Conservation (phyloP, 1,284 basidiomycete genomes). For the Laetiporus sulphureus region DNA sequence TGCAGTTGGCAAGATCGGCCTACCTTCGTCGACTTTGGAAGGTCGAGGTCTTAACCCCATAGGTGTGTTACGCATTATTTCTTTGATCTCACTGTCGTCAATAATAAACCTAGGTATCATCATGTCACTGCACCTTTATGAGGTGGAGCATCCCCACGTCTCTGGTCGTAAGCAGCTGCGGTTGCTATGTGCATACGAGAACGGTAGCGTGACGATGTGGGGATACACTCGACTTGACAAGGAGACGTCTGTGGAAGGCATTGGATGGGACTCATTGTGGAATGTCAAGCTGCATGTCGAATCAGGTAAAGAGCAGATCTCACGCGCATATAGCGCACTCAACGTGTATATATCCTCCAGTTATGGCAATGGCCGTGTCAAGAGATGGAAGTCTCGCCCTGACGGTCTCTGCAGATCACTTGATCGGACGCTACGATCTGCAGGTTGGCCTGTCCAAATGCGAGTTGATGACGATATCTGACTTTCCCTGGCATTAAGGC, state of each 20-base stretch:
- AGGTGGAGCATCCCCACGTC: conserved; percentile 23
- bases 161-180: conserved; percentile 37
- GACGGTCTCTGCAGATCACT: conserved; percentile 80
- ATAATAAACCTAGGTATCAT: conserved; percentile 57
- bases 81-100: neutral
- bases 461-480: neutral
- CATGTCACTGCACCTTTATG: conserved; percentile 75
- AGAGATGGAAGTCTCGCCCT: conserved; percentile 54
- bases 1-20: conserved; percentile 56
- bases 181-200: conserved; percentile 74
- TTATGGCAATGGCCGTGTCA: conserved; percentile 81
- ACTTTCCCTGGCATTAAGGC: conserved; percentile 6
- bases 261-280: conserved; percentile 73
- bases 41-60: conserved; percentile 35
- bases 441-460: conserved; percentile 31
- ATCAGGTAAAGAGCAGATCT: conserved; percentile 56
- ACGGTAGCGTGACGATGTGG: conserved; percentile 68
- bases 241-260: conserved; percentile 57
- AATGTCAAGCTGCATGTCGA: conserved; percentile 67
- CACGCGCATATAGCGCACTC: neutral
- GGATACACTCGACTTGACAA: conserved; percentile 35
- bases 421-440: conserved; percentile 65
- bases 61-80: conserved; percentile 10
- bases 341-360: conserved; percentile 31
- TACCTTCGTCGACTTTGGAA: conserved; percentile 29